A percentile compares a stretch with the other conserved stretches of the same genome.
Conservation (phyloP, 2,329 filamentous ascomycete species). For the Fusarium sp. region DNA sequence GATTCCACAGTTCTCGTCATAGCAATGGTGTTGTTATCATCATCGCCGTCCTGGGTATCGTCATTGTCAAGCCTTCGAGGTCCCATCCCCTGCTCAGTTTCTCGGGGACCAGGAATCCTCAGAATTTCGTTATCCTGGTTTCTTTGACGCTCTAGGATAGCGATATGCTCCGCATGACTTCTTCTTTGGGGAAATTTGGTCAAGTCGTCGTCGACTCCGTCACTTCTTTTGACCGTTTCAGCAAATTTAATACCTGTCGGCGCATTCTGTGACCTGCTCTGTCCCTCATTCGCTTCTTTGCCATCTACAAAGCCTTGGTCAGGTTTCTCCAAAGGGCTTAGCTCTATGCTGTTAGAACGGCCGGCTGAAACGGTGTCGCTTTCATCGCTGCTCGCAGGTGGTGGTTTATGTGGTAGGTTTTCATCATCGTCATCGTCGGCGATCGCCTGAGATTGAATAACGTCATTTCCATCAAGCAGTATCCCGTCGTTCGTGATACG, state of each 20-base stretch:
- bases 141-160: conserved; percentile 85
- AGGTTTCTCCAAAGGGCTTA: conserved; percentile 36
- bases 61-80: conserved; percentile 64
- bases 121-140: conserved; percentile 78
- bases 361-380: conserved; percentile 50
- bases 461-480: conserved; percentile 50
- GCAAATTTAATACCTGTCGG: conserved; percentile 70
- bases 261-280: conserved; percentile 18
- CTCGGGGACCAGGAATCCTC: conserved; percentile 89
- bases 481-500: conserved; percentile 71
- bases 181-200: conserved; percentile 55
- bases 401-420: conserved; percentile 37
- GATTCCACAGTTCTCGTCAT: conserved; percentile 43
- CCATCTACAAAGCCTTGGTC: conserved; percentile 19
- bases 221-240: conserved; percentile 69
- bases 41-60: conserved; percentile 50
- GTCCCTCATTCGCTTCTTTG: conserved; percentile 15
- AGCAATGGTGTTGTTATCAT: conserved; percentile 46
- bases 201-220: conserved; percentile 60
- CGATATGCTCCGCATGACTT: conserved; percentile 81
- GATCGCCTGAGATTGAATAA: conserved; percentile 40
- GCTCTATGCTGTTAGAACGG: conserved; percentile 38
- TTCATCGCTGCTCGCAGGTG: conserved; percentile 46
- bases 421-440: conserved; percentile 46
- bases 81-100: conserved; percentile 83